Base-by-base conservation (phyloP, 139 green algal genomes). In the Chlamydomonas eustigma region DNA sequence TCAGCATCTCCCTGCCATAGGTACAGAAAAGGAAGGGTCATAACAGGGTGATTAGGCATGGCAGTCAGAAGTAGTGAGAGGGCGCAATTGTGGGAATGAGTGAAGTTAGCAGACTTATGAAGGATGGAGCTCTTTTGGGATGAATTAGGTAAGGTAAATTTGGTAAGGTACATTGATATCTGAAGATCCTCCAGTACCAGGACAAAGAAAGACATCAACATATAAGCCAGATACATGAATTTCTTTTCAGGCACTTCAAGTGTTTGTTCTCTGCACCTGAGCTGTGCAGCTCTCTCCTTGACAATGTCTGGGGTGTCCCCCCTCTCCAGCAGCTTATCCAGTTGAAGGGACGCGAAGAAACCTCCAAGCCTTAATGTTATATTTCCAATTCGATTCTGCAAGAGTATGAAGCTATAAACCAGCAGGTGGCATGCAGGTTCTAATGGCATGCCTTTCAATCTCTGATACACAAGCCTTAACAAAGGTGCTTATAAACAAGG, bases 241-340 rank as follows among this genome's bases (percentile, higher is more conserved):
- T n/a, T n/a, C n/a, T n/a, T n/a, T n/a, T n/a, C n/a, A n/a, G n/a
- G n/a, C n/a, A n/a, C n/a, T n/a, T n/a, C n/a, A n/a, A n/a, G n/a
- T n/a, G n/a, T n/a, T n/a, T n/a, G n/a, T n/a, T n/a, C n/a, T n/a
- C n/a, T n/a, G n/a, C n/a, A 90, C 83, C 91, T 82, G 39, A 98
- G 88, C 88, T 98, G 81, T 18, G 85, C 87, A 1, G 94, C 91
- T 18, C 94, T 85, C 34, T 77, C 52, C 58, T 86, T 85, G 8
- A 97, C 89, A 1, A 78, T 76, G 0, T 83, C 73, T 2, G 76
- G 75, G 4, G 70, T 81, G 67, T 94, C 84, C 34, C 74, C 76
- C 1, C 74, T 76, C 22, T 83, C 78, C 24, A 72, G 67, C 33
- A 88, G 1, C 0, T 81, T 69, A 76, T 94, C 88, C 35, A 71